These are phyloP conservation scores for Lipomyces oligophaga DNA, from an alignment of 805 yeast genomes.

Conservation along the genomic window DNA sequence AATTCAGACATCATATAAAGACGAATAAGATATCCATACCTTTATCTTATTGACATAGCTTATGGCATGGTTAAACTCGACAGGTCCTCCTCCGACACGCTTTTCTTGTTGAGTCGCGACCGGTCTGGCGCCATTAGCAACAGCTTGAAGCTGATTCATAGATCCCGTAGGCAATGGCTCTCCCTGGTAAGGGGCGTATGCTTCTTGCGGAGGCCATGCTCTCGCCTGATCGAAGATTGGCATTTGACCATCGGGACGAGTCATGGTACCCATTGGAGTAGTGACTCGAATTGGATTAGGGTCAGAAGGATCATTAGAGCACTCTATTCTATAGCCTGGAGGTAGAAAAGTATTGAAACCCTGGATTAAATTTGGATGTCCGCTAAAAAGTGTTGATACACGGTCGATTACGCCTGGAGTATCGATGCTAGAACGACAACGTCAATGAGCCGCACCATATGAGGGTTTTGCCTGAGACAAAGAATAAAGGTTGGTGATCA, in stretches of 20 bases:
- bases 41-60: conserved; percentile 94
- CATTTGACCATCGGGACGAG: conserved; percentile 54
- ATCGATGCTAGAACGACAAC: conserved; percentile 52
- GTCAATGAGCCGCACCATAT: not conserved
- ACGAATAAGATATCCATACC: conserved; percentile 4
- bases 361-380: conserved; percentile 87
- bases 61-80: conserved; percentile 95
- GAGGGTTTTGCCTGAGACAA: not conserved
- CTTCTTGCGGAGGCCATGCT: conserved; percentile 19
- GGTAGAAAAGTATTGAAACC: conserved; percentile 98
- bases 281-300: conserved; percentile 91
- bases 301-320: conserved; percentile 82
- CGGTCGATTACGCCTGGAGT: conserved; percentile 98
- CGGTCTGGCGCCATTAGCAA: conserved; percentile 27
- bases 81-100: conserved; percentile 52
- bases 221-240: conserved; percentile 30
- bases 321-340: conserved; percentile 89
- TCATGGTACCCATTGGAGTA: conserved; percentile 88
- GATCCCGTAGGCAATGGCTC: conserved; percentile 13
- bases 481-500: not conserved
- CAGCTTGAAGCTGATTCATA: conserved; percentile 29
- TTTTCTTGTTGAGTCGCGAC: conserved; percentile 18
- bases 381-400: conserved; percentile 84
- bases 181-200: conserved; percentile 16
- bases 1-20: too few species aligned